Evolutionary conservation across 805 yeast genomes (phyloP).

Genomic region (Candida glaebosa): DNA sequence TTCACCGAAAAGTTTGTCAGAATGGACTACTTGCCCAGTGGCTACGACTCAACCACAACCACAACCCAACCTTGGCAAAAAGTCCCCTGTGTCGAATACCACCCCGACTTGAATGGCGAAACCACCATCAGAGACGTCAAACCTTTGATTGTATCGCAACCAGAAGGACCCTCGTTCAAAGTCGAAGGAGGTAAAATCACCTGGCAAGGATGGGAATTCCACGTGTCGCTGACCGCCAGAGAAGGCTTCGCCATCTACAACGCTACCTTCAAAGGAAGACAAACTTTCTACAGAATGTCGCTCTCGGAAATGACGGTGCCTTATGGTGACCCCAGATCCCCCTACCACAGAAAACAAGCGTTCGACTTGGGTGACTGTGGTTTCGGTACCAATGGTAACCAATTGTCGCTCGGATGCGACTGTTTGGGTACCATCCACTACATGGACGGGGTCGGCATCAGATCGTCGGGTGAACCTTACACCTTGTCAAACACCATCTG

Average conservation of each 20-base stretch:
- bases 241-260: constrained; percentile 79
- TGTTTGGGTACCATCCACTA: constrained; percentile 78
- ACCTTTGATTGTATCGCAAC: constrained; percentile 67
- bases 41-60: constrained; percentile 56
- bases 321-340: constrained; percentile 77
- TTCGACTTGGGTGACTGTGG: constrained; percentile 86
- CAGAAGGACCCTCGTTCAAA: constrained; percentile 75
- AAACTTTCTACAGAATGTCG: constrained; percentile 67
- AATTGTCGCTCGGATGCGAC: constrained; percentile 71
- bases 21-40: constrained; percentile 72
- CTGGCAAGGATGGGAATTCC: constrained; percentile 86
- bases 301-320: constrained; percentile 86
- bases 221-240: constrained; percentile 65
- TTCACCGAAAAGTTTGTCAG: constrained; percentile 58
- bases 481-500: constrained; percentile 69
- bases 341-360: constrained; percentile 83
- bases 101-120: constrained; percentile 65
- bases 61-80: constrained; percentile 61
- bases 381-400: constrained; percentile 70
- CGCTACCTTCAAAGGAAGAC: constrained; percentile 71
- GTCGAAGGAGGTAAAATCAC: constrained; percentile 56
- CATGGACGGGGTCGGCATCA: constrained; percentile 57
- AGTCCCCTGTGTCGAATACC: constrained; percentile 65
- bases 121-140: constrained; percentile 51
- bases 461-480: constrained; percentile 58